Conservation (phyloP, 73 alveolate species). For the Blepharisma japonicum region DNA sequence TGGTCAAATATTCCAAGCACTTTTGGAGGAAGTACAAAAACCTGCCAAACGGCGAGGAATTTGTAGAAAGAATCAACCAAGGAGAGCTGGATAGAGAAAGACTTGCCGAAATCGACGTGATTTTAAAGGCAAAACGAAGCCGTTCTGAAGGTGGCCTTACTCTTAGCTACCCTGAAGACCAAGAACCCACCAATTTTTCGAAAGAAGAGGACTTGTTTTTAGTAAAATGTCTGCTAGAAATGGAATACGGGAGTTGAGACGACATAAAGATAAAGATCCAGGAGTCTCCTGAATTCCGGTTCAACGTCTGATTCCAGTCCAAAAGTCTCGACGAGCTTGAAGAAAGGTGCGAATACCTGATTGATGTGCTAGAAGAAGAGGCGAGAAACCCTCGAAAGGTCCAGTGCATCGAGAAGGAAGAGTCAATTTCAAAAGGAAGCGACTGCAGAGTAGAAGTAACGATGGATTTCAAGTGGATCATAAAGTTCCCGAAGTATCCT, state of each 20-base stretch:
- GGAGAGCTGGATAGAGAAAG: conserved; percentile 67
- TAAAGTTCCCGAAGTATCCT: neutral
- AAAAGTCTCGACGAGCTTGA: conserved; percentile 73
- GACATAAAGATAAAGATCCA: conserved; percentile 67
- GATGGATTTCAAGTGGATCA: neutral
- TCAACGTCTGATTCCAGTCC: conserved; percentile 73
- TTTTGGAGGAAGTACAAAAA: conserved; percentile 82
- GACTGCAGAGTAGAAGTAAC: neutral
- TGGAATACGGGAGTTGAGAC: conserved; percentile 96
- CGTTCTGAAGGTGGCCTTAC: conserved; percentile 52
- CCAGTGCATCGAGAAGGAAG: neutral
- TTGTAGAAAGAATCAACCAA: conserved; percentile 83
- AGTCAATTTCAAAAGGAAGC: neutral
- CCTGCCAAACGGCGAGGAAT: conserved; percentile 83
- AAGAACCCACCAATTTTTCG: conserved; percentile 67
- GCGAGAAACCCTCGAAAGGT: neutral
- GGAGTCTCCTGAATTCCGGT: conserved; percentile 62
- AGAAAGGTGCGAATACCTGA: conserved; percentile 77
- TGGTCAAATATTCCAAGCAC: conserved; percentile 72
- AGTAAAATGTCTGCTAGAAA: conserved; percentile 71
- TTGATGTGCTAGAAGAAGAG: conserved; percentile 56
- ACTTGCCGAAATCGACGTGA: conserved; percentile 48
- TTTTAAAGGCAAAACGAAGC: conserved; percentile 38
- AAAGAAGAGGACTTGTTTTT: conserved; percentile 73
- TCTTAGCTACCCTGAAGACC: conserved; percentile 61